Evolutionary conservation across 2,329 filamentous ascomycete genomes (phyloP), one percentile per base, ranked within the genome.

Genomic region (Penicillium digitatum): DNA sequence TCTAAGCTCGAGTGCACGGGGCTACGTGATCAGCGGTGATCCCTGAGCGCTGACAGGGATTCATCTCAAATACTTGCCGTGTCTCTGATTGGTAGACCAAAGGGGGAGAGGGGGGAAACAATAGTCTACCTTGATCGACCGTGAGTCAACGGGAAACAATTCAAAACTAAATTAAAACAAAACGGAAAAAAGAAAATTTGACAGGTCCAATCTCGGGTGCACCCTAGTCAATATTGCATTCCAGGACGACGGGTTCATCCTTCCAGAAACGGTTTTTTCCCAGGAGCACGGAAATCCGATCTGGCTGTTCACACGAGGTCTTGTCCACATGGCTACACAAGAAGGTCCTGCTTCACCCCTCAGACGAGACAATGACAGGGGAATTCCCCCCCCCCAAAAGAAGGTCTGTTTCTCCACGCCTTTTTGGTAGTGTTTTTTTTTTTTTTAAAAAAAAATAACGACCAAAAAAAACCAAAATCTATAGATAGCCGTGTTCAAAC

Each of bases 11-110:
- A 49, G 38, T 61, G 62, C 63, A 64, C 59, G 58, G 52, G 49
- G 48, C 46, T 37, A 42, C 55, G 54, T 51, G 61, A 62, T 65
- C 66, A 64, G 58, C 62, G 64, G n/a, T 56, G 56, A 67, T 65
- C 65, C 63, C 56, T 64, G 62, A 56, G 60, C 52, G 48, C 18
- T 46, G 46, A 66, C 68, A 62, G 63, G 68, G 66, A 64, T 68
- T 39, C 57, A 70, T 70, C 65, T 70, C 69, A 71, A 72, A 72
- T 70, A 69, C 64, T 63, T 66, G 24, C 62, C 49, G 57, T 56
- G 42, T 46, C 46, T 54, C 46, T 72, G 62, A 69, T 70, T 69
- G 66, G 64, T 58, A 52, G 52, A 58, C 32, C n/a, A n/a, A n/a
- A n/a, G n/a, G n/a, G n/a, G 57, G 39, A 48, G 46, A 47, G 51